Percentiles rank a stretch among this genome's conserved stretches.
These are phyloP conservation scores for Glycine tomentella DNA, from an alignment of 306 rosid species.

Conservation along the genomic window DNA sequence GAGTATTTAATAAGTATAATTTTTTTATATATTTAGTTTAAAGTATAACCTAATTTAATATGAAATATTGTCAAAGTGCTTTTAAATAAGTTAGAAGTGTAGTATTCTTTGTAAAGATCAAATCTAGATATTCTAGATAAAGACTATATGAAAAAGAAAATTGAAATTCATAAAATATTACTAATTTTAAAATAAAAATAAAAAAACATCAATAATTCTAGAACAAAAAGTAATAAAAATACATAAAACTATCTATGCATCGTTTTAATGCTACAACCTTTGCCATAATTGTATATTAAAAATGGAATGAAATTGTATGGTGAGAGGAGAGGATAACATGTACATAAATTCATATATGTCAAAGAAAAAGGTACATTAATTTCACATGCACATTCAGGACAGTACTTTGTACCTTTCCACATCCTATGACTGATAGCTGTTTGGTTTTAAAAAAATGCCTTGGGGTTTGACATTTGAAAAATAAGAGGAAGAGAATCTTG, in stretches of 20 bases:
- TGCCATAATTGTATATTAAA: background rate
- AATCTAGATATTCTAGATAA: background rate
- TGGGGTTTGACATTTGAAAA: conserved; percentile 42
- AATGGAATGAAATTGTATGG: background rate
- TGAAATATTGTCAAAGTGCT: no score
- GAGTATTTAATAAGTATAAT: no score
- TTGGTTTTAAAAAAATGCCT: conserved; percentile 40
- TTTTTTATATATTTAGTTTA: no score
- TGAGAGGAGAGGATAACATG: background rate
- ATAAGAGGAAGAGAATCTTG: conserved; percentile 40
- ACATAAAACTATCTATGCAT: background rate
- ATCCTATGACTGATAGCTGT: conserved; percentile 47
- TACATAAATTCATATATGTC: background rate
- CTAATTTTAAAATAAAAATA: background rate
- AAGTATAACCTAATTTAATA: no score
- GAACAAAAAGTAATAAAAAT: no score
- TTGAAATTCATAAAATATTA: background rate
- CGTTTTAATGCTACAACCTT: background rate
- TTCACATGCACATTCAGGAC: conserved; percentile 41
- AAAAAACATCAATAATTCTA: background rate
- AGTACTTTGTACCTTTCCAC: conserved; percentile 58
- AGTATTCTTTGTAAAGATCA: background rate
- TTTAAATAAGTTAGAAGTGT: no score
- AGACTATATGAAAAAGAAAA: background rate
- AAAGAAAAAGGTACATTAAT: background rate